Conservation (phyloP, 371 early-diverging fungal species). For the Mortierella sp. region DNA sequence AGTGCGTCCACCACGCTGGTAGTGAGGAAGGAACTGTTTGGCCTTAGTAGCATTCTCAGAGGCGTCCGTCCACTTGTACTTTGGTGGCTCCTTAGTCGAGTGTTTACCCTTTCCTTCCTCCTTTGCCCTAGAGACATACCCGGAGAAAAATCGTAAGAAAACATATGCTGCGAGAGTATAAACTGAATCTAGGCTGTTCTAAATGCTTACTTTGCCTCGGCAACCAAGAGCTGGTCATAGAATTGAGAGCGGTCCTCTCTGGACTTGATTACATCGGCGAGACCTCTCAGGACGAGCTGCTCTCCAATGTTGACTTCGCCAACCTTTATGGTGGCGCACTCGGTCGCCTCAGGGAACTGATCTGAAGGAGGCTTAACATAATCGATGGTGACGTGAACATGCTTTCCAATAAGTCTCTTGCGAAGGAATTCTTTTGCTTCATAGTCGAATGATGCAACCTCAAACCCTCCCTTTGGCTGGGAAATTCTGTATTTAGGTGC, state of each 20-base stretch:
- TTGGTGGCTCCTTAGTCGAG: constrained; percentile 82
- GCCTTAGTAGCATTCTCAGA: constrained; percentile 85
- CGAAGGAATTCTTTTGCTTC: constrained; percentile 93
- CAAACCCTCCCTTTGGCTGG: constrained; percentile 82
- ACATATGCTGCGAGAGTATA: background rate
- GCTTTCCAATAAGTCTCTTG: constrained; percentile 87
- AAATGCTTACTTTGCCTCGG: constrained; percentile 74
- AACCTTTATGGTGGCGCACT: constrained; percentile 87
- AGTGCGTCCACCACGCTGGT: constrained; percentile 83
- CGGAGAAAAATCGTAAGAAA: background rate
- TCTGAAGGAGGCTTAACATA: constrained; percentile 92
- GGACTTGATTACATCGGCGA: constrained; percentile 88
- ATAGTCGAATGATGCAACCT: constrained; percentile 86
- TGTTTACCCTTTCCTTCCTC: constrained; percentile 81
- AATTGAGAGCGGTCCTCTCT: constrained; percentile 86
- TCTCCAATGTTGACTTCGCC: constrained; percentile 82
- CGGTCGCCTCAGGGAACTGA: constrained; percentile 84
- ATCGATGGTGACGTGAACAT: constrained; percentile 85
- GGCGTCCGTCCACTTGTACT: constrained; percentile 75
- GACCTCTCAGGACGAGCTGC: constrained; percentile 81
- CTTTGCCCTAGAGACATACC: constrained; percentile 63
- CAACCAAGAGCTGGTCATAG: constrained; percentile 89
- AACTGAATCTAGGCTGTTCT: background rate
- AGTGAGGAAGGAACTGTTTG: constrained; percentile 84
- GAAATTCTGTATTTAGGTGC: constrained; percentile 44